These are phyloP conservation scores for Plectosphaerella cucumerina DNA, from an alignment of 2,329 filamentous ascomycete species.

Conservation along the genomic window DNA sequence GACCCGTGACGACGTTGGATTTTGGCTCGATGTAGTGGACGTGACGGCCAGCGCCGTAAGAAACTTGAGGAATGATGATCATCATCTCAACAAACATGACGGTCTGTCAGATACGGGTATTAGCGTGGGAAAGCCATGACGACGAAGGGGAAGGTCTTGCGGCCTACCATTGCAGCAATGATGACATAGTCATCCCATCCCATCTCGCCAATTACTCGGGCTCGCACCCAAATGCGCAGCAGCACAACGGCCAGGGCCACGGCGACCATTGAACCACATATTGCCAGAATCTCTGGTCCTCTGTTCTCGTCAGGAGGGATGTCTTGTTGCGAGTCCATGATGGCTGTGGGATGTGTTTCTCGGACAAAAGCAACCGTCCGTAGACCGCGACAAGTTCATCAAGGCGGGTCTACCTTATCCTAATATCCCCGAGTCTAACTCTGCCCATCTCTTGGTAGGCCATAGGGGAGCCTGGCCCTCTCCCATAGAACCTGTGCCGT, in stretches of 20 bases:
- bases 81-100: slow-evolving; percentile 20
- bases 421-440: no score
- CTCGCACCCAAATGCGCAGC: slow-evolving; percentile 21
- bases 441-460: no score
- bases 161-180: slow-evolving; percentile 20
- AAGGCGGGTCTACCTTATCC: no score
- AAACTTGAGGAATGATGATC: slow-evolving; percentile 22
- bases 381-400: no score
- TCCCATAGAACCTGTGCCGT: no score
- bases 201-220: slow-evolving; percentile 16
- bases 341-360: neutral
- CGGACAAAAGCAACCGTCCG: no score
- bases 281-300: slow-evolving; percentile 23
- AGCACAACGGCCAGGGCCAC: slow-evolving; percentile 17
- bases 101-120: slow-evolving; percentile 1
- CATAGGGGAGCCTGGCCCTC: no score
- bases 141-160: slow-evolving; percentile 1
- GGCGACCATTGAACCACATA: slow-evolving; percentile 19
- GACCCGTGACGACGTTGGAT: slow-evolving; percentile 15
- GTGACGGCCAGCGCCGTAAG: slow-evolving; percentile 20
- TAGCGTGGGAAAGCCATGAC: neutral
- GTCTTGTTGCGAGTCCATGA: slow-evolving; percentile 9
- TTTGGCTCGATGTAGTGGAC: slow-evolving; percentile 18
- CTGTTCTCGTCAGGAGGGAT: slow-evolving; percentile 20
- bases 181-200: slow-evolving; percentile 23